Evolutionary conservation across 306 rosid genomes (phyloP).

Genomic region (Cucurbita maxima): DNA sequence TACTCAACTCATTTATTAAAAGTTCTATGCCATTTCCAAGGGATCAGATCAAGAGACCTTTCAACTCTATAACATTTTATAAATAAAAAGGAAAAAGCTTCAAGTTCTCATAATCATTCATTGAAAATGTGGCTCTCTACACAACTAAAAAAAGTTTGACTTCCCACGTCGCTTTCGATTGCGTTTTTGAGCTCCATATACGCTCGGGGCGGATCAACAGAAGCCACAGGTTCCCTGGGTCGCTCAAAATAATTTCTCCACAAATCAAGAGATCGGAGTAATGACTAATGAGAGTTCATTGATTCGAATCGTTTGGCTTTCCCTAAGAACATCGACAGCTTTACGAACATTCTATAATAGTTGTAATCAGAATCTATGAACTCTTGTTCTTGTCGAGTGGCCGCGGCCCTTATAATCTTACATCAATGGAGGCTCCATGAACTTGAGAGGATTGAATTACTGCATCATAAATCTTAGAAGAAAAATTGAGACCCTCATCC

Average conservation of each 20-base stretch:
- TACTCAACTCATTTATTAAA: not conserved
- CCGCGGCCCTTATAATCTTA: conserved; percentile 48
- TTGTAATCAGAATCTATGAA: conserved; percentile 18
- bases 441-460: conserved; percentile 39
- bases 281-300: not conserved
- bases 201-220: not conserved
- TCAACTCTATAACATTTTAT: not conserved
- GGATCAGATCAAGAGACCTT: not conserved
- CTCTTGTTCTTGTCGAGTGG: conserved; percentile 36
- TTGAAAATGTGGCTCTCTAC: not conserved
- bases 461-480: conserved; percentile 59
- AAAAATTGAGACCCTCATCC: conserved; percentile 45
- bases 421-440: conserved; percentile 38
- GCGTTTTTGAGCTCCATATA: not conserved
- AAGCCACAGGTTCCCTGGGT: not conserved
- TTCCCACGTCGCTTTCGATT: not conserved
- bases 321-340: not conserved
- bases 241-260: not conserved
- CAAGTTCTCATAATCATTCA: not conserved
- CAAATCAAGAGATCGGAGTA: not conserved
- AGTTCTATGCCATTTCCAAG: not conserved
- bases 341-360: not conserved
- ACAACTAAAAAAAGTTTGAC: not conserved
- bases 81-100: not conserved
- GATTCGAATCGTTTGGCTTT: not conserved